Evolutionary conservation across 768 basidiomycete genomes (phyloP).

Genomic region (Podaxis carcinomalis): DNA sequence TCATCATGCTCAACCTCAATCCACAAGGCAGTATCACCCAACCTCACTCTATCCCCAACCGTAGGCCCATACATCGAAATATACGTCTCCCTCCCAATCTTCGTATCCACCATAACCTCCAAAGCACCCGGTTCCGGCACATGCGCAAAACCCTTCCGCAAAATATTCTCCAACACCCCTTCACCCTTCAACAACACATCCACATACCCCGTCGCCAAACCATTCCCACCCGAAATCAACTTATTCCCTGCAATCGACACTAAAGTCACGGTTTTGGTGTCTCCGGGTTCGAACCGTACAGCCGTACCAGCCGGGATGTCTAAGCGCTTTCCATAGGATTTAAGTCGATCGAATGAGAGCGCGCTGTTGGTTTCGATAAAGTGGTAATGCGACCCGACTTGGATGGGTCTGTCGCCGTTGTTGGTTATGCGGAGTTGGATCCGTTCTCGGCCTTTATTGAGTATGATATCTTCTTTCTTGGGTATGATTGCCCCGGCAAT

Average conservation of each 20-base stretch:
- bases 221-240: constrained; percentile 76
- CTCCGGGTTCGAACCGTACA: constrained; percentile 94
- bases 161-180: constrained; percentile 40
- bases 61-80: constrained; percentile 97
- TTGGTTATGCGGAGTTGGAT: constrained; percentile 79
- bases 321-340: constrained; percentile 79
- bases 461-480: constrained; percentile 57
- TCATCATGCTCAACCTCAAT: constrained; percentile 86
- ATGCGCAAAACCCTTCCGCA: constrained; percentile 69
- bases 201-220: constrained; percentile 54
- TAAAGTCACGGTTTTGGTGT: constrained; percentile 77
- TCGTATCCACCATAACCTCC: constrained; percentile 46
- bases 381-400: constrained; percentile 93
- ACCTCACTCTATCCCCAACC: constrained; percentile 78
- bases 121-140: constrained; percentile 59
- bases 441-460: constrained; percentile 73
- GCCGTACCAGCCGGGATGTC: constrained; percentile 96
- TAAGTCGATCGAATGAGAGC: constrained; percentile 77
- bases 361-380: constrained; percentile 87
- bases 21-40: constrained; percentile 91
- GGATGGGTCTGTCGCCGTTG: constrained; percentile 89
- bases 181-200: constrained; percentile 38
- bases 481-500: constrained; percentile 76
- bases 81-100: constrained; percentile 69
- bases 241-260: constrained; percentile 72